phyloP scores from a whole-genome alignment of 805 yeast species.

The Candida broadrunensis region DNA sequence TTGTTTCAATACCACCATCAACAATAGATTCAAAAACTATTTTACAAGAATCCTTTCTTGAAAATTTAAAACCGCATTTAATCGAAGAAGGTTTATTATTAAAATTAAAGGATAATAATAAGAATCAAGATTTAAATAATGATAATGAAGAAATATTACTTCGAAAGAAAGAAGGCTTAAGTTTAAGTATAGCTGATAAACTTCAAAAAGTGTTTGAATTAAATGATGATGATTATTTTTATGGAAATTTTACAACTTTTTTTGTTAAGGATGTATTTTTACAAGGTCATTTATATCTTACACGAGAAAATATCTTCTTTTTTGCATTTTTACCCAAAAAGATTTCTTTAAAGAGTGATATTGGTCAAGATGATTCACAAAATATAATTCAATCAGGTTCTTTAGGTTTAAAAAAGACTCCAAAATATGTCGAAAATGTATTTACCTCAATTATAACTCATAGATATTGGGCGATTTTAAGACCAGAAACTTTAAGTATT shows the following conservation, averaged over 20 bases:
- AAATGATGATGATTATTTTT: constrained; percentile 52
- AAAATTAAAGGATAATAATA: constrained; percentile 5
- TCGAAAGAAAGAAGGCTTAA: constrained; percentile 1
- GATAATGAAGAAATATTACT: constrained; percentile 8
- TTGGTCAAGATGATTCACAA: constrained; percentile 20
- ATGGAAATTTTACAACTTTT: constrained; percentile 75
- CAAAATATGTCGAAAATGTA: constrained; percentile 35
- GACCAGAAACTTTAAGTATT: constrained; percentile 64
- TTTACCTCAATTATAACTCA: constrained; percentile 33
- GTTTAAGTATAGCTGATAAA: constrained; percentile 30
- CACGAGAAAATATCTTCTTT: constrained; percentile 62
- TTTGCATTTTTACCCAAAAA: constrained; percentile 72
- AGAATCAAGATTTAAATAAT: constrained; percentile 3
- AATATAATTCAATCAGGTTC: constrained; percentile 32
- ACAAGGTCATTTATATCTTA: constrained; percentile 82
- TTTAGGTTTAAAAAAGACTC: constrained; percentile 35
- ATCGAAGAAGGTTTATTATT: constrained; percentile 9
- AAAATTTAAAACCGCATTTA: constrained; percentile 21
- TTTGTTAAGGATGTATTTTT: constrained; percentile 74
- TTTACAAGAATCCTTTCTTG: constrained; percentile 28
- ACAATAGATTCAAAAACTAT: constrained; percentile 3
- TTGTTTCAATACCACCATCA: not conserved
- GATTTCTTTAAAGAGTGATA: constrained; percentile 5
- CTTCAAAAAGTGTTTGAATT: constrained; percentile 39
- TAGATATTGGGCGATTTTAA: constrained; percentile 79